Evolutionary conservation across 257 asterid species (phyloP).

Genomic region (Capsicum chinense): DNA sequence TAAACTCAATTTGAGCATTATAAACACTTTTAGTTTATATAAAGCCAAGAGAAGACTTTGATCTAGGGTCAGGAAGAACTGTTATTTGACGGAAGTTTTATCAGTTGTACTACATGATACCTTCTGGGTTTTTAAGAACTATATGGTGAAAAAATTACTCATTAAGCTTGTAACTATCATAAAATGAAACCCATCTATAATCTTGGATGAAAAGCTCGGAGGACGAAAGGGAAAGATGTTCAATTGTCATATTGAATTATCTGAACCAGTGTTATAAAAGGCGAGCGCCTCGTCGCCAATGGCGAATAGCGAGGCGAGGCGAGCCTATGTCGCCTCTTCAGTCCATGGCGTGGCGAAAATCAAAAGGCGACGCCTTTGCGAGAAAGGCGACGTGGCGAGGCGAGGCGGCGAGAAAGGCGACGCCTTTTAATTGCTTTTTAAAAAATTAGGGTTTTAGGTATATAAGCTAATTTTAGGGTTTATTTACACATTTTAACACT

Average conservation of each 20-base stretch:
- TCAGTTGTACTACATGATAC: neutral
- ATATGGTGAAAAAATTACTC: neutral
- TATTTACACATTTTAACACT: no score
- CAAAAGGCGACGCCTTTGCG: no score
- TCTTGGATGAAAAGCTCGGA: neutral
- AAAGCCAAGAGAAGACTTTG: constrained; percentile 3
- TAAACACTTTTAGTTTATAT: neutral
- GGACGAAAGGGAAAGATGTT: neutral
- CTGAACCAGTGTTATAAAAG: neutral
- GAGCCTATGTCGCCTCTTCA: no score
- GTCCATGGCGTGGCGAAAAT: no score
- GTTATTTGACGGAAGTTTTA: neutral
- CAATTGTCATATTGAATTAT: neutral
- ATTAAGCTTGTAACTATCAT: neutral
- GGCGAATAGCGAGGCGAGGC: no score
- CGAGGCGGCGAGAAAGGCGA: no score
- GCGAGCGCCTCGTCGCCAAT: no score
- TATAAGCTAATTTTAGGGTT: no score
- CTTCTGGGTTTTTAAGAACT: neutral
- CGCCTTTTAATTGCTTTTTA: no score
- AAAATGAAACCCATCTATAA: neutral
- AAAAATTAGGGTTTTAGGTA: no score
- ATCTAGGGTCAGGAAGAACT: constrained; percentile 11
- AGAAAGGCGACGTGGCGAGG: no score
- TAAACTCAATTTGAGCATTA: neutral